Conservation (phyloP, 345 rosid genomes). For the Brassica nigra region DNA sequence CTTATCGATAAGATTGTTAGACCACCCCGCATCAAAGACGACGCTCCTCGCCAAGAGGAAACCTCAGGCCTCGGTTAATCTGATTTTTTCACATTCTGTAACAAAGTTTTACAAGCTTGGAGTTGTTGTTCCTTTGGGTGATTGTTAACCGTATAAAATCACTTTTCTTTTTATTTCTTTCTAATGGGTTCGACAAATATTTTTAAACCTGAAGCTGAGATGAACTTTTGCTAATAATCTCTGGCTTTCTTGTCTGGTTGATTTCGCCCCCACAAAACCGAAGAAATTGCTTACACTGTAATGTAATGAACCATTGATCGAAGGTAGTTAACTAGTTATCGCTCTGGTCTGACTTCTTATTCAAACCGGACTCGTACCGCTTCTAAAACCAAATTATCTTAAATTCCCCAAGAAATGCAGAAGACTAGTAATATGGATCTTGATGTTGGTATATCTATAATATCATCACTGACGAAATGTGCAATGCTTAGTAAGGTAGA, state of each 20-base stretch:
- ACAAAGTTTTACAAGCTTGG: background rate
- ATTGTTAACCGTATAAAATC: constrained; percentile 3
- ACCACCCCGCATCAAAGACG: constrained; percentile 63
- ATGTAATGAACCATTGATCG: background rate
- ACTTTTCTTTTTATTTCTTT: background rate
- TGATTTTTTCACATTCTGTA: background rate
- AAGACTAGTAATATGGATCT: too few species aligned
- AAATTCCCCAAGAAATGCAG: too few species aligned
- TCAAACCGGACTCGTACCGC: background rate
- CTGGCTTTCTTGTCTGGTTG: background rate
- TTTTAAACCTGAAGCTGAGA: constrained; percentile 2
- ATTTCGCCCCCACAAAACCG: background rate
- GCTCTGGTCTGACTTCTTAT: background rate
- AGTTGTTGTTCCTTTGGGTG: constrained; percentile 9
- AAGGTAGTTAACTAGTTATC: background rate
- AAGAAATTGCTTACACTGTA: background rate
- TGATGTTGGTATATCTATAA: too few species aligned
- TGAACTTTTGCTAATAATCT: background rate
- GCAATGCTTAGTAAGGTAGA: too few species aligned
- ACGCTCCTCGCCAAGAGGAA: constrained; percentile 53
- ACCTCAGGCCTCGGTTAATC: constrained; percentile 60
- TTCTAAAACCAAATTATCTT: background rate
- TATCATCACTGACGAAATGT: too few species aligned
- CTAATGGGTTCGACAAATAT: background rate
- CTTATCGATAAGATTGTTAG: constrained; percentile 71